Evolutionary conservation across 208 protist genomes (phyloP).

Genomic region (Angomonas desouzai): DNA sequence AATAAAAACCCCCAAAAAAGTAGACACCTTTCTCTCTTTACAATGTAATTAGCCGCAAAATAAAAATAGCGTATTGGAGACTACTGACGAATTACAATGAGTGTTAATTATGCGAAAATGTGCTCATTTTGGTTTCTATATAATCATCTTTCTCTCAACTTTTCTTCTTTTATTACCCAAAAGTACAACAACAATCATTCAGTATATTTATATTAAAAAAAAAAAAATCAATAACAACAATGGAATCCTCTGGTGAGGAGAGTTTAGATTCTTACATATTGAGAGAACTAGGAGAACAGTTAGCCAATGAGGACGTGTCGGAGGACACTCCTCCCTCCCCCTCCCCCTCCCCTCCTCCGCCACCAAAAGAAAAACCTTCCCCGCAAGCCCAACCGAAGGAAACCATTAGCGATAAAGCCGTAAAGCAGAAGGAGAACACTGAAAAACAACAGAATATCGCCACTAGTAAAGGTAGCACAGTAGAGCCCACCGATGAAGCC

Average conservation of each 20-base stretch:
- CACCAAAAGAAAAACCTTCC: background rate
- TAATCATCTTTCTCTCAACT: background rate
- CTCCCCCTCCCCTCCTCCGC: background rate
- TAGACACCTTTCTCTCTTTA: background rate
- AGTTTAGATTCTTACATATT: constrained; percentile 9
- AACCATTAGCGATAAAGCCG: too few relatives aligned
- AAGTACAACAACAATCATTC: too few relatives aligned
- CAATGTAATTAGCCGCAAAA: background rate
- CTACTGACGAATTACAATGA: too few relatives aligned
- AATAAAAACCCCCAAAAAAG: constrained; percentile 11
- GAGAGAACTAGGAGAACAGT: background rate
- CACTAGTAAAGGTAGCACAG: too few relatives aligned
- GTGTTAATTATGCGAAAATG: too few relatives aligned
- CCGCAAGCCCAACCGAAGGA: background rate
- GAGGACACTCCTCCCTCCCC: background rate
- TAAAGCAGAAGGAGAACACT: too few relatives aligned
- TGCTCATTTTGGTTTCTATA: background rate
- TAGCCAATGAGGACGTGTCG: background rate
- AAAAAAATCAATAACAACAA: background rate
- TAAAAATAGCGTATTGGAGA: too few relatives aligned
- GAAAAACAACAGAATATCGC: too few relatives aligned
- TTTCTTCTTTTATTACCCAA: background rate
- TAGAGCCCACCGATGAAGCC: constrained; percentile 43
- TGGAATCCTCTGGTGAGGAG: background rate
- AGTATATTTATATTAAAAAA: background rate